Percentiles rank a stretch among this genome's conserved stretches.
These are phyloP conservation scores for Penicillium sclerotigenum DNA, from an alignment of 2,329 filamentous ascomycete species.

Conservation along the genomic window DNA sequence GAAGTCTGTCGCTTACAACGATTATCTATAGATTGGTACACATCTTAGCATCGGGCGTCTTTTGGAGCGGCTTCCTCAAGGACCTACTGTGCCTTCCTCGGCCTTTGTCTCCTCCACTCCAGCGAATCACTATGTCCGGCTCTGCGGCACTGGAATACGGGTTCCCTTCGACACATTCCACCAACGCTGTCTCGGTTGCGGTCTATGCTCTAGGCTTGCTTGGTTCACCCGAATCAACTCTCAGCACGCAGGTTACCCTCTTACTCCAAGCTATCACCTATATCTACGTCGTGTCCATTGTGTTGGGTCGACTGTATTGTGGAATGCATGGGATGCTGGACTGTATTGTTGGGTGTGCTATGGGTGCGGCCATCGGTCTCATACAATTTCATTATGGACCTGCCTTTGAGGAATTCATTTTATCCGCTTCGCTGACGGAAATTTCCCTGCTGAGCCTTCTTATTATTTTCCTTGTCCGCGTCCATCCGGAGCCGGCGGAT, in stretches of 20 bases:
- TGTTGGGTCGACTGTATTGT: constrained; percentile 89
- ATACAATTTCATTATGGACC: constrained; percentile 56
- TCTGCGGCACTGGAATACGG: constrained; percentile 94
- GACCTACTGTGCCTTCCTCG: constrained; percentile 90
- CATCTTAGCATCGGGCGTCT: constrained; percentile 74
- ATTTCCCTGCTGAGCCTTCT: constrained; percentile 62
- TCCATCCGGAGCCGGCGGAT: constrained; percentile 93
- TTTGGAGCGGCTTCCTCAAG: constrained; percentile 89
- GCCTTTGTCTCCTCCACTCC: constrained; percentile 84
- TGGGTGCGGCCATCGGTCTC: constrained; percentile 65
- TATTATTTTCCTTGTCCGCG: constrained; percentile 73
- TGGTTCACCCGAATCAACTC: constrained; percentile 60
- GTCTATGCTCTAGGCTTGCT: constrained; percentile 76
- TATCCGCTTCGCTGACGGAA: constrained; percentile 61
- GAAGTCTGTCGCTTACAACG: neutral
- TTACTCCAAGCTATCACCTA: constrained; percentile 69
- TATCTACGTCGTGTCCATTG: constrained; percentile 83
- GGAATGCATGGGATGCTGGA: constrained; percentile 98
- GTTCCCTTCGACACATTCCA: constrained; percentile 94
- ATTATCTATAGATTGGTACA: constrained; percentile 53
- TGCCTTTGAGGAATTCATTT: constrained; percentile 67
- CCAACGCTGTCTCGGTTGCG: constrained; percentile 92
- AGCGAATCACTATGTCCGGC: constrained; percentile 95
- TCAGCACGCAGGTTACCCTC: constrained; percentile 58
- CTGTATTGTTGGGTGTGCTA: constrained; percentile 72